Percentiles rank a stretch among this genome's conserved stretches.
phyloP scores from a whole-genome alignment of 208 protist species.

The Crithidia thermophila region DNA sequence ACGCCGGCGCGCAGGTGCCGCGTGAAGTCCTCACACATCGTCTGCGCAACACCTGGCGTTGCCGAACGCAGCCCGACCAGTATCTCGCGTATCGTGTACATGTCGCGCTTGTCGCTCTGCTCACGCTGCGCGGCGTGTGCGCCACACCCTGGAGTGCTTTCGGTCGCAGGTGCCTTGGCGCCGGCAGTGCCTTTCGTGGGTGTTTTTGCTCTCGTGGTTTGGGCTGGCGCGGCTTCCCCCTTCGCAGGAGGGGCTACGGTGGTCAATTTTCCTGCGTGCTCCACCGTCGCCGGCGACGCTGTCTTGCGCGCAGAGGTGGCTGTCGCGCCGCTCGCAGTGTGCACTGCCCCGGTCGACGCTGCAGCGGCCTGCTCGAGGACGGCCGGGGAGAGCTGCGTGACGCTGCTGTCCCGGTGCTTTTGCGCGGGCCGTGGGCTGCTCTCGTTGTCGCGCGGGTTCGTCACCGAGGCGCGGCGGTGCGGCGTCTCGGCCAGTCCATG shows the following conservation, averaged over 20 bases:
- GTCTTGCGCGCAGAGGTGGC: no score
- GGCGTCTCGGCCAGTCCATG: conserved; percentile 15
- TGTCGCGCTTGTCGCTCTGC: conserved; percentile 34
- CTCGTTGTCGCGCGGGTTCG: not conserved
- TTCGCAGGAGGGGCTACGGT: no score
- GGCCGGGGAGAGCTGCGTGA: not conserved
- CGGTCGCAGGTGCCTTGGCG: no score
- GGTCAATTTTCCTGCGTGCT: no score
- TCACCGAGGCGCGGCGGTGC: conserved; percentile 8
- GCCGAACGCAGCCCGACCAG: conserved; percentile 72
- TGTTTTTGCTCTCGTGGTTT: no score
- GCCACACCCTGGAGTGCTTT: no score
- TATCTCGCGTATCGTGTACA: conserved; percentile 84
- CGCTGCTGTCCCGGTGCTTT: not conserved
- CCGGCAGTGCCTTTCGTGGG: no score
- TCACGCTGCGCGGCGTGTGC: not conserved
- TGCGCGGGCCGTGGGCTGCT: not conserved
- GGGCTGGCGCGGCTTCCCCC: no score
- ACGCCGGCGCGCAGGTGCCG: conserved; percentile 61
- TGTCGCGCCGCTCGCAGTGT: not conserved
- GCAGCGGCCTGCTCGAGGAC: not conserved
- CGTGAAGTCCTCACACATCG: conserved; percentile 74
- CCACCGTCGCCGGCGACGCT: no score
- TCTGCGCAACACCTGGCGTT: conserved; percentile 46
- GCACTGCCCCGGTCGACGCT: not conserved